Evolutionary conservation across 805 yeast genomes (phyloP).

Genomic region (Hanseniaspora lachancei): DNA sequence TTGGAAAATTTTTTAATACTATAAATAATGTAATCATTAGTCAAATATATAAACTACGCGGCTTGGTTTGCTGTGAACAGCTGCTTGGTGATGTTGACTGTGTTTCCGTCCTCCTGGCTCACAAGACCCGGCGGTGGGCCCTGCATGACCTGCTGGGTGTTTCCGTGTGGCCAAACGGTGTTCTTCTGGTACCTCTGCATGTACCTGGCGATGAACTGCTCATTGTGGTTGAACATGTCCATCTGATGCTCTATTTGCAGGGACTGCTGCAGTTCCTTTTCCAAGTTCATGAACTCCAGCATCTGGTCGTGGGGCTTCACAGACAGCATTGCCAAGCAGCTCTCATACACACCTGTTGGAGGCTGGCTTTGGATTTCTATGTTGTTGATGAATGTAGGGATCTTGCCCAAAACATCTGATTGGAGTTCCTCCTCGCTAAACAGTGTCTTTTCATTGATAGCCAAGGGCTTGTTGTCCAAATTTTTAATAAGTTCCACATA

Average conservation of each 20-base stretch:
- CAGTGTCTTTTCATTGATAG: neutral
- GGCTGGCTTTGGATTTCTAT: neutral
- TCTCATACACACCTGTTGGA: neutral
- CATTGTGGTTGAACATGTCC: neutral
- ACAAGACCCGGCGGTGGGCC: conserved; percentile 19
- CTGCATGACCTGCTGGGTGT: conserved; percentile 16
- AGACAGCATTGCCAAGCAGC: conserved; percentile 1
- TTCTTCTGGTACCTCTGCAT: neutral
- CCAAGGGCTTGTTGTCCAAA: neutral
- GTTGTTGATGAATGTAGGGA: neutral
- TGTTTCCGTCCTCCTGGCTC: conserved; percentile 26
- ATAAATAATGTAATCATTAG: neutral
- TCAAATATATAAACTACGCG: conserved; percentile 16
- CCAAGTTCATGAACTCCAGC: conserved; percentile 1
- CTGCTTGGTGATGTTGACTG: conserved; percentile 72
- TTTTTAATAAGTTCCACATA: neutral
- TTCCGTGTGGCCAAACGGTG: conserved; percentile 2
- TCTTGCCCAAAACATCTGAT: neutral
- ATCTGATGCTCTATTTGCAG: conserved; percentile 4
- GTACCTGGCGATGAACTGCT: neutral
- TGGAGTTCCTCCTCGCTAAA: conserved; percentile 4
- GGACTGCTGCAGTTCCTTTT: conserved; percentile 8
- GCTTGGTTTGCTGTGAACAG: conserved; percentile 56
- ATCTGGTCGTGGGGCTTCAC: conserved; percentile 1
- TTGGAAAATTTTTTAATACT: too few relatives aligned